These are phyloP conservation scores for Podospora pseudocomata DNA, from an alignment of 495 filamentous ascomycete genomes.

Conservation along the genomic window DNA sequence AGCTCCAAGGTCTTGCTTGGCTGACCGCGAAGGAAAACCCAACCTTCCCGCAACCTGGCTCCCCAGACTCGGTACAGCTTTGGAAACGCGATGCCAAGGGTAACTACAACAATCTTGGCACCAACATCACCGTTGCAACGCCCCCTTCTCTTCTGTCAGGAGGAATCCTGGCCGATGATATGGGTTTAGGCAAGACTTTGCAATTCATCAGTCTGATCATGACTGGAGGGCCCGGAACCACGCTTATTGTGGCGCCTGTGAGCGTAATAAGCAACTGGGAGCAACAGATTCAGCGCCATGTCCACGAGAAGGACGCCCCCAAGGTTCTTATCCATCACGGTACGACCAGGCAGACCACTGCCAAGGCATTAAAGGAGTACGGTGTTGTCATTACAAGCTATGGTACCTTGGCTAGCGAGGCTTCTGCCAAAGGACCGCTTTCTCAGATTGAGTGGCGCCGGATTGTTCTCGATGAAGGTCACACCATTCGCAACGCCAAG, in stretches of 20 bases:
- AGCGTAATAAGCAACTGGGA: constrained; percentile 93
- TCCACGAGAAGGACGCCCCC: constrained; percentile 55
- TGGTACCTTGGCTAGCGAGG: constrained; percentile 52
- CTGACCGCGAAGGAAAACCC: constrained; percentile 74
- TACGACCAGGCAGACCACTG: constrained; percentile 49
- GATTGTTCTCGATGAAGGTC: constrained; percentile 83
- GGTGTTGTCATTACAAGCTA: constrained; percentile 87
- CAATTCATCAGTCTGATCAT: constrained; percentile 81
- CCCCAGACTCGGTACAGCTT: constrained; percentile 67
- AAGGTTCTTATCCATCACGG: constrained; percentile 77
- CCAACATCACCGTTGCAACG: constrained; percentile 58
- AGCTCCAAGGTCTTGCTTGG: constrained; percentile 83
- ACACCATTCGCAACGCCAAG: constrained; percentile 74
- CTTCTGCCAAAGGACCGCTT: constrained; percentile 42
- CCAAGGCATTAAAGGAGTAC: constrained; percentile 54
- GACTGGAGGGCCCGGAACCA: constrained; percentile 55
- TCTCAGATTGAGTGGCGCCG: constrained; percentile 73
- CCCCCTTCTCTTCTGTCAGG: constrained; percentile 67
- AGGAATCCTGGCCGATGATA: constrained; percentile 87
- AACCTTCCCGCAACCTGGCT: constrained; percentile 56
- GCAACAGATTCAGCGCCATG: constrained; percentile 73
- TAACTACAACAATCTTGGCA: constrained; percentile 70
- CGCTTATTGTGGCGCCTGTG: constrained; percentile 79
- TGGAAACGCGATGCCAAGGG: constrained; percentile 62
- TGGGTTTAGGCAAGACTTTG: constrained; percentile 92